Base-by-base conservation (phyloP, 176 grass and related monocot species). In the Panicum miliaceum region DNA sequence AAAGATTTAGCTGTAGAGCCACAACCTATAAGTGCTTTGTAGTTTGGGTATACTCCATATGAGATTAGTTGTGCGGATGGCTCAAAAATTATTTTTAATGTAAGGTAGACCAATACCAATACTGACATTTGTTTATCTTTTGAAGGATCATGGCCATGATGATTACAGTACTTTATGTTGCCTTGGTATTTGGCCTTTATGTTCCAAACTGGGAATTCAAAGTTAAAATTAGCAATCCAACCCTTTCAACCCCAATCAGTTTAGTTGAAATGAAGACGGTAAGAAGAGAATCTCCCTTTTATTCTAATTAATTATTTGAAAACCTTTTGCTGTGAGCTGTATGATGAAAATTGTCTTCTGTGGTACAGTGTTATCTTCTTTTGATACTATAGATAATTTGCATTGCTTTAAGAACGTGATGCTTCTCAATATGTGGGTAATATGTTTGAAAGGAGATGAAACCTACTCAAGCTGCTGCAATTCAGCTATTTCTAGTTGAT, bases 201-300 rank as follows among this genome's bases (percentile, higher is more conserved):
- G 93, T 95, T 84, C 71, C 93, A 40, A 88, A 86, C 63, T 98
- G 93, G 96, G 89, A 95, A 77, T 95, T 98, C 78, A 54, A 92
- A 90, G 76, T 84, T 87, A 81, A 92, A 90, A 80, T 70, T 79
- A 85, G 79, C 13, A 93, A 87, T 90, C 88, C 86, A 71, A 71
- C 85, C 27, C 64, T 88, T 78, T 82, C 85, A 76, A 59, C 27
- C 64, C 41, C 82, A 83, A 77, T 36, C 62, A 81, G 86, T 78
- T 38, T 32, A 73, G 63, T 85, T 64, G 67, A 84, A 73, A 73
- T 65, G 47, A 82, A 94, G 74, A 84, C 50, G 79, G 96, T 92
- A 93, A 84, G 91, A 72, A 40, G n/a, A 50, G n/a, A 68, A 67
- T 67, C 1, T 50, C 34, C 22, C 3, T 0, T 11, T 87, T 51